Conservation (phyloP, 148 eudicot species). For the Silene uniflora region DNA sequence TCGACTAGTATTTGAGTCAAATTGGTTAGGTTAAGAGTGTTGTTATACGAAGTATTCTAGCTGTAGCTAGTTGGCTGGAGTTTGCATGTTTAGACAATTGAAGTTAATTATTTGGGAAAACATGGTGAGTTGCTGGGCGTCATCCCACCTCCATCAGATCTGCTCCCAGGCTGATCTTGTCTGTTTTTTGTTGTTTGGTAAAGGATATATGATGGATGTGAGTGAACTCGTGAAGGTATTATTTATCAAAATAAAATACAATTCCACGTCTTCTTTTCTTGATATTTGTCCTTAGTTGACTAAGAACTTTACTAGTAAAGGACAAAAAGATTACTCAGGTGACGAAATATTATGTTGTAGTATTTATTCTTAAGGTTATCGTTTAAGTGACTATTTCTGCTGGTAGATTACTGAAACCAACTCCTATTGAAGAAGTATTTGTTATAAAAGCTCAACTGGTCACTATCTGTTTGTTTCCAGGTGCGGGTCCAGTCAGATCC, state of each 20-base stretch:
- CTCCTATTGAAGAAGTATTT: background rate
- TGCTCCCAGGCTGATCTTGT: no score
- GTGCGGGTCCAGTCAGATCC: slow-evolving; percentile 95
- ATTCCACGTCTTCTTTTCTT: background rate
- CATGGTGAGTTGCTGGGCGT: no score
- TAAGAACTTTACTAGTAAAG: background rate
- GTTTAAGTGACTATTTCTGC: background rate
- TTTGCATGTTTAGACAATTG: no score
- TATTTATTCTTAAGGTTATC: background rate
- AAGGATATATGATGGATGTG: no score
- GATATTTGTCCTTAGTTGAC: background rate
- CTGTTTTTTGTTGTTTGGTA: no score
- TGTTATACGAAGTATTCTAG: no score
- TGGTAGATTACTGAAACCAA: background rate
- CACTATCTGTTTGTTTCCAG: slow-evolving; percentile 29
- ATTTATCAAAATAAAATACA: background rate
- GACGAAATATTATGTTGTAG: background rate
- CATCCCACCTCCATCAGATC: no score
- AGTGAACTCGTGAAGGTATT: background rate
- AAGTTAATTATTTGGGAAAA: no score
- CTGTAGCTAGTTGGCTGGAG: no score
- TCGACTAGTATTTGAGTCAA: no score
- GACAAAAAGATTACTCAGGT: background rate
- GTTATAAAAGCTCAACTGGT: background rate
- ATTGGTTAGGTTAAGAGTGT: no score